Percentiles rank a stretch among this genome's conserved stretches.
Conservation (phyloP, 1,139 yeast species). For the Magnusiomyces tetraspermus region DNA sequence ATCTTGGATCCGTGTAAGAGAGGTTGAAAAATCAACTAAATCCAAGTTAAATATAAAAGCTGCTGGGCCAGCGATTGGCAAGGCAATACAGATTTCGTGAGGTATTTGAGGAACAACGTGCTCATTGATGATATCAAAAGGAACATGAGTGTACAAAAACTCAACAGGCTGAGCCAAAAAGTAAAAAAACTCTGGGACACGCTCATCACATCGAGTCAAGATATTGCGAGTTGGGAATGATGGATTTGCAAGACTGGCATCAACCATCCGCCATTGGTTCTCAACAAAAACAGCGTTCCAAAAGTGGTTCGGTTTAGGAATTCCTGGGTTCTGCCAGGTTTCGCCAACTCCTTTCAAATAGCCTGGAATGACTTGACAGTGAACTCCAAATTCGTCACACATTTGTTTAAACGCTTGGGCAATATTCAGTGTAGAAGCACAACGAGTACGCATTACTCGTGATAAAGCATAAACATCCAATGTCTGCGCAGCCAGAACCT, state of each 20-base stretch:
- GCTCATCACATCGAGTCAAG: constrained; percentile 21
- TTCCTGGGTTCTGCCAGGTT: constrained; percentile 33
- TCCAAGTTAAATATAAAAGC: constrained; percentile 52
- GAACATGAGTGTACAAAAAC: constrained; percentile 77
- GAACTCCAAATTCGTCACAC: constrained; percentile 60
- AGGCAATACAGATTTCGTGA: constrained; percentile 62
- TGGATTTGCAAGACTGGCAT: constrained; percentile 52
- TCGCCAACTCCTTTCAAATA: constrained; percentile 72
- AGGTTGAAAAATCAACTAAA: constrained; percentile 64
- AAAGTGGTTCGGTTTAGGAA: constrained; percentile 64
- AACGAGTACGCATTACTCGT: constrained; percentile 34
- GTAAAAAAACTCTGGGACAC: constrained; percentile 44
- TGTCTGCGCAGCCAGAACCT: constrained; percentile 8
- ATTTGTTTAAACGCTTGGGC: constrained; percentile 68
- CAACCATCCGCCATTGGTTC: constrained; percentile 73
- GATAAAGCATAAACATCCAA: constrained; percentile 18
- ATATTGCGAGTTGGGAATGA: constrained; percentile 38
- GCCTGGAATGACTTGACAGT: constrained; percentile 71
- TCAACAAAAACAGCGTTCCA: constrained; percentile 78
- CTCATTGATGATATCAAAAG: constrained; percentile 67
- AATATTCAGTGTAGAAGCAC: constrained; percentile 62
- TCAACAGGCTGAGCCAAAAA: constrained; percentile 69
- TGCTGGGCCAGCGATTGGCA: constrained; percentile 81
- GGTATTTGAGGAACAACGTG: constrained; percentile 80
- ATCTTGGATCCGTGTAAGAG: constrained; percentile 62